Percentiles rank a stretch among this genome's conserved stretches.
These are phyloP conservation scores for Fonsecaea monophora DNA, from an alignment of 2,329 filamentous ascomycete genomes.

Conservation along the genomic window DNA sequence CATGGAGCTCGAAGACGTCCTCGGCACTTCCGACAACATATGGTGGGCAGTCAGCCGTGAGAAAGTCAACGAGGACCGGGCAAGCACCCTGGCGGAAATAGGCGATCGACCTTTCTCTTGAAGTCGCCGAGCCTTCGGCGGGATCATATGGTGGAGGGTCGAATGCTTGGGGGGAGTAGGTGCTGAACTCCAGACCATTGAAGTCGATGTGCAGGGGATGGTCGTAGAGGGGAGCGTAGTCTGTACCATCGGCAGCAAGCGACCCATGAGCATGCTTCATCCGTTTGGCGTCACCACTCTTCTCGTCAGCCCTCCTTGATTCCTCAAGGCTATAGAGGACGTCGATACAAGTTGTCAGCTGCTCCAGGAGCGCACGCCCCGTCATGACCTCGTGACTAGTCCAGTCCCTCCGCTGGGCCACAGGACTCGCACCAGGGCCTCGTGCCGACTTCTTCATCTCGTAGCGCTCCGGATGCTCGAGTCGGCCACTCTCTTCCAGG, in stretches of 20 bases:
- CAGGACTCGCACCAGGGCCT: constrained; percentile 34
- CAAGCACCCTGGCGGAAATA: constrained; percentile 33
- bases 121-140: constrained; percentile 27
- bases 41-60: constrained; percentile 32
- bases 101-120: constrained; percentile 35
- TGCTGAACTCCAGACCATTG: constrained; percentile 34
- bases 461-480: constrained; percentile 53
- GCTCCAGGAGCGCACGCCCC: constrained; percentile 56
- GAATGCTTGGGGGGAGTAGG: constrained; percentile 26
- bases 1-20: constrained; percentile 38
- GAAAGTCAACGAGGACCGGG: constrained; percentile 39
- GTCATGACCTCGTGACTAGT: constrained; percentile 41
- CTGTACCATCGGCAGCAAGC: constrained; percentile 26
- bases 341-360: constrained; percentile 68
- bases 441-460: constrained; percentile 45
- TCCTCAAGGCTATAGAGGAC: constrained; percentile 69
- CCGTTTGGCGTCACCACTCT: constrained; percentile 31
- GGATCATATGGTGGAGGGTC: constrained; percentile 41
- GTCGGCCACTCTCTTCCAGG: constrained; percentile 65
- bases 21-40: constrained; percentile 37
- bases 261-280: constrained; percentile 29
- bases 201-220: constrained; percentile 41
- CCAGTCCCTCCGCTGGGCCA: constrained; percentile 36
- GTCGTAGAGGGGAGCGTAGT: constrained; percentile 32
- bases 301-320: constrained; percentile 50